A percentile compares a stretch with the other conserved stretches of the same genome.
phyloP scores from a whole-genome alignment of 352 stramenopile genomes.

The Phytophthora fragariaefolia region DNA sequence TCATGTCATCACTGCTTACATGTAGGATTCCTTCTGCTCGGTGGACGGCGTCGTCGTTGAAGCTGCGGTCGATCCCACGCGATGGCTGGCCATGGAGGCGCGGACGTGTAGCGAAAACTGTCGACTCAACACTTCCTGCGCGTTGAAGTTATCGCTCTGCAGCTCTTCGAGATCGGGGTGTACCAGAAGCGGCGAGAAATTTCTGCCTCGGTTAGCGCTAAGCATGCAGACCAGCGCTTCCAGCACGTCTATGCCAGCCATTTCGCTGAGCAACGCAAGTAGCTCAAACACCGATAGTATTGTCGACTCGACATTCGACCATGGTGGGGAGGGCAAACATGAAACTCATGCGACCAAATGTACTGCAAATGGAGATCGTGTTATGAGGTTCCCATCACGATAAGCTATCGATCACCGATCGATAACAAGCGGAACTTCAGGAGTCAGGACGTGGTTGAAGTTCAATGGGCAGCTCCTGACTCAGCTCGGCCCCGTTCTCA shows the following conservation, averaged over 20 bases:
- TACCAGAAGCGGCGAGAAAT: slow-evolving; percentile 10
- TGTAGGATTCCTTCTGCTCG: background rate
- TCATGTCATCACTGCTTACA: slow-evolving; percentile 10
- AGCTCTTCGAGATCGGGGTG: slow-evolving; percentile 17
- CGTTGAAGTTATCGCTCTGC: slow-evolving; percentile 18
- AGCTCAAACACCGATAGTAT: slow-evolving; percentile 19
- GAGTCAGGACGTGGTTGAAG: slow-evolving; percentile 12
- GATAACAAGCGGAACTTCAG: slow-evolving; percentile 2
- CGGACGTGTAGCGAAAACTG: slow-evolving; percentile 26
- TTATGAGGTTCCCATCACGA: too few relatives aligned
- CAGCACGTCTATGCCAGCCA: slow-evolving; percentile 7
- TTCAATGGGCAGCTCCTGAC: slow-evolving; percentile 12
- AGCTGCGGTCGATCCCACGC: slow-evolving; percentile 4
- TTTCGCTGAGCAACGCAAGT: slow-evolving; percentile 25
- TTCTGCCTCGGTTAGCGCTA: slow-evolving; percentile 18
- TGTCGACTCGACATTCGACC: slow-evolving; percentile 24
- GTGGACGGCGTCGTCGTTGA: slow-evolving; percentile 18
- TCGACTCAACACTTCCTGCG: slow-evolving; percentile 27
- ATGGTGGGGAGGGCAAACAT: background rate
- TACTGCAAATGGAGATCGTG: too few relatives aligned
- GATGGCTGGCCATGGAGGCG: background rate
- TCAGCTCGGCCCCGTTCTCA: slow-evolving; percentile 4
- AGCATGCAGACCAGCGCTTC: background rate
- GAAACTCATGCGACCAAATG: too few relatives aligned
- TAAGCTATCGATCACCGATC: background rate